Evolutionary conservation across 23 red algal species (phyloP).

Genomic region (Chondrus crispus): DNA sequence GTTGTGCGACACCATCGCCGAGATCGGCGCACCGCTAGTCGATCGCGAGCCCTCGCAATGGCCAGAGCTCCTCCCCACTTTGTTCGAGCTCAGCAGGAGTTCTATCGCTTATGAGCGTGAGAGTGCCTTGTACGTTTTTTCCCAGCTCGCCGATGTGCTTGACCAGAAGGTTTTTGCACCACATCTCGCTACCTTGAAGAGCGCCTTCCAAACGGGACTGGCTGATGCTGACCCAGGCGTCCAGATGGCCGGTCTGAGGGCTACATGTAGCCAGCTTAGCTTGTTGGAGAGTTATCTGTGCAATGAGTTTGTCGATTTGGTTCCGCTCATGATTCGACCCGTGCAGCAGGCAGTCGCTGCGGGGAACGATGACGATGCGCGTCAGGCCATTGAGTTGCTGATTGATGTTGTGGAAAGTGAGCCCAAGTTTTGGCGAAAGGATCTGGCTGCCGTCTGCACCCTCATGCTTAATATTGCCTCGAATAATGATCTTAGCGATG

Average conservation of each 20-base stretch:
- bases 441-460: conserved; percentile 52
- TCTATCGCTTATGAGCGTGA: conserved; percentile 59
- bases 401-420: conserved; percentile 92
- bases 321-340: conserved; percentile 71
- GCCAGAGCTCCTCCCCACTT: conserved; percentile 68
- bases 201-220: conserved; percentile 37
- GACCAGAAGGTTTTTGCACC: conserved; percentile 48
- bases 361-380: conserved; percentile 69
- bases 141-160: conserved; percentile 62
- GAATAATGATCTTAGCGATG: conserved; percentile 45
- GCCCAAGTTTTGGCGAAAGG: conserved; percentile 69
- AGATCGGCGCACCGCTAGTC: conserved; percentile 28
- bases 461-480: conserved; percentile 71
- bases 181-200: conserved; percentile 53
- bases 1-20: conserved; percentile 63
- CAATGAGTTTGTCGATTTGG: conserved; percentile 72
- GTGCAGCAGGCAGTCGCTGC: conserved; percentile 44
- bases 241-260: conserved; percentile 65
- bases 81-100: conserved; percentile 49
- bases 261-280: conserved; percentile 67
- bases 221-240: conserved; percentile 60
- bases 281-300: conserved; percentile 77
- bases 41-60: conserved; percentile 33
- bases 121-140: conserved; percentile 75
- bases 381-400: conserved; percentile 75